Percentiles rank a stretch among this genome's conserved stretches.
Evolutionary conservation across 1,284 basidiomycete species (phyloP).

Genomic region (Ganoderma lucidum): DNA sequence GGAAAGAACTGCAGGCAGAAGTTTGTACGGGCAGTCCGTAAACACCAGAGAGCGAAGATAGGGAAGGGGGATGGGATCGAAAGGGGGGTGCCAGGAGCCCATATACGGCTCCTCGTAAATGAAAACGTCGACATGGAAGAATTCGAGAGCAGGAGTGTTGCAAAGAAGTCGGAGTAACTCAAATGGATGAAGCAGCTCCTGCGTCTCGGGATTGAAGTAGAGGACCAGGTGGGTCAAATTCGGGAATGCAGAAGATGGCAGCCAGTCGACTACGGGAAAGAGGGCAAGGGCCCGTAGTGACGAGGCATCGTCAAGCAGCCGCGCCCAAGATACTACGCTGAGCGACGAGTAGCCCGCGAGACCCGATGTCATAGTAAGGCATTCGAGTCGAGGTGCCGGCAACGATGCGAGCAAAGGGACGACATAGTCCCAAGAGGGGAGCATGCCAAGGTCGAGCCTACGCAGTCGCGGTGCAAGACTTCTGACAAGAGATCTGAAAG

Average conservation of each 20-base stretch:
- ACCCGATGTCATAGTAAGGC: not conserved
- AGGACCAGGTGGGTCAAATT: not conserved
- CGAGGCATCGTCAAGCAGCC: not conserved
- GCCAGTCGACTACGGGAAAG: not conserved
- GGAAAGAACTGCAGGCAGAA: not conserved
- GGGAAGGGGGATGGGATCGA: not conserved
- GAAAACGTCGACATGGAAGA: not conserved
- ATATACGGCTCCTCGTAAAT: not conserved
- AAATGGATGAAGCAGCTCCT: not conserved
- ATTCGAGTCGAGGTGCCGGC: not conserved
- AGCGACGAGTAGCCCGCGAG: not conserved
- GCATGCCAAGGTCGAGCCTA: not conserved
- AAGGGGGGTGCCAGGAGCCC: not conserved
- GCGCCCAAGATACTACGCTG: not conserved
- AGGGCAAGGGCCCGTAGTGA: not conserved
- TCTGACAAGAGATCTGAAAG: not conserved
- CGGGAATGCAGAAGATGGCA: not conserved
- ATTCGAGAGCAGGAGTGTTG: not conserved
- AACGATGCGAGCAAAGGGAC: not conserved
- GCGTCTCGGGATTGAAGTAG: not conserved
- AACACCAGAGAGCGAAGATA: not conserved
- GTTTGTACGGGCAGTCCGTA: not conserved
- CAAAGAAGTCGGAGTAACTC: not conserved
- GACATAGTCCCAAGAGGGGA: not conserved
- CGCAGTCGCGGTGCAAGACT: not conserved